Conservation (phyloP, 148 eudicot genomes). For the Rhododendron mucronatum region DNA sequence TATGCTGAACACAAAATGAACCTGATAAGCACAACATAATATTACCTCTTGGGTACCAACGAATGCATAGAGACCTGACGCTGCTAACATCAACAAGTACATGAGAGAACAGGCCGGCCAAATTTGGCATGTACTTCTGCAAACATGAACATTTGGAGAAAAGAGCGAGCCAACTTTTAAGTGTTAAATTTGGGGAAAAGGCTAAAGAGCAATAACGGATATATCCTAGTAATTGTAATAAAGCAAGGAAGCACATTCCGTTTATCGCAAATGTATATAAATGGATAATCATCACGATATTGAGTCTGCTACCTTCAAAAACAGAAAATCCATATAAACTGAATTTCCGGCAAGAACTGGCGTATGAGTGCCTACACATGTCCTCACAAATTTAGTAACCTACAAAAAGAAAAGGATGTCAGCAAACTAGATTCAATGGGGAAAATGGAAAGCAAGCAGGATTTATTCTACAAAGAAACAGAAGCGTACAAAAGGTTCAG, state of each 20-base stretch:
- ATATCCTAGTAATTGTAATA: neutral
- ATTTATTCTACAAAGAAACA: neutral
- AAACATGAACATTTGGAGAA: slow-evolving; percentile 3
- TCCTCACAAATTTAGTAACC: slow-evolving; percentile 78
- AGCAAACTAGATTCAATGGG: neutral
- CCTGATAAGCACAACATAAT: neutral
- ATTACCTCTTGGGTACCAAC: slow-evolving; percentile 91
- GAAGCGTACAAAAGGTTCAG: neutral
- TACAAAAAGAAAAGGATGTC: slow-evolving; percentile 21
- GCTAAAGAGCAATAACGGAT: neutral
- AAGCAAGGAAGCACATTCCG: neutral
- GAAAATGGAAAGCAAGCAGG: neutral
- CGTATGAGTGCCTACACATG: slow-evolving; percentile 43
- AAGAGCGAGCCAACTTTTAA: neutral
- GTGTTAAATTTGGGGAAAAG: neutral
- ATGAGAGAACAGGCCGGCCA: slow-evolving; percentile 79
- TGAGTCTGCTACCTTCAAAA: slow-evolving; percentile 55
- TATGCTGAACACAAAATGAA: slow-evolving; percentile 1
- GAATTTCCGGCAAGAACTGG: slow-evolving; percentile 85
- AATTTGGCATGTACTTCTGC: slow-evolving; percentile 97
- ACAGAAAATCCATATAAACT: slow-evolving; percentile 60
- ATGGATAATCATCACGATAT: neutral
- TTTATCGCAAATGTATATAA: neutral
- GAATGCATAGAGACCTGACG: slow-evolving; percentile 67
- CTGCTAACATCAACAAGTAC: slow-evolving; percentile 93